Evolutionary conservation across 2,329 filamentous ascomycete species (phyloP).

Genomic region (Penicillium hordei): DNA sequence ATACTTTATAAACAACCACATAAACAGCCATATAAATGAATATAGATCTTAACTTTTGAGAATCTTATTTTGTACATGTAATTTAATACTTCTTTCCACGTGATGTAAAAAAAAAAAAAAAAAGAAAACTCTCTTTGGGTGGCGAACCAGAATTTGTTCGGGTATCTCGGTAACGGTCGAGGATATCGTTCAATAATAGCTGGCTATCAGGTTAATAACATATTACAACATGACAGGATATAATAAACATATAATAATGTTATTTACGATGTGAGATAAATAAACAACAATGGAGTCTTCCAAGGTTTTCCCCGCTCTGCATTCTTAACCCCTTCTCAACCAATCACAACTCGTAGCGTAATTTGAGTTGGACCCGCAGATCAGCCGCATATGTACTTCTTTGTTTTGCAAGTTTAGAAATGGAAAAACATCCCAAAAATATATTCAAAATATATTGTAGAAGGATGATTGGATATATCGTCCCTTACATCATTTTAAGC

Average conservation of each 20-base stretch:
- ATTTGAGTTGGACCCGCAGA: not conserved
- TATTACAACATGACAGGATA: not conserved
- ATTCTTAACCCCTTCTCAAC: conserved; percentile 13
- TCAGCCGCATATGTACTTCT: not conserved
- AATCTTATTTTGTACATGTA: not conserved
- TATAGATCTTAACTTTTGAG: not conserved
- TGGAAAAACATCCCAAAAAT: too few relatives aligned
- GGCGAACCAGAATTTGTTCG: not conserved
- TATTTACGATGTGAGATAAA: not conserved
- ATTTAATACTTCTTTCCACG: not conserved
- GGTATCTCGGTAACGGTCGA: not conserved
- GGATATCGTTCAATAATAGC: too few relatives aligned
- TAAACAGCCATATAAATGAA: not conserved
- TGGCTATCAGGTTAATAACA: not conserved
- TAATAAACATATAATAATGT: not conserved
- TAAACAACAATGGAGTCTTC: not conserved
- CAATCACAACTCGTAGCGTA: conserved; percentile 12
- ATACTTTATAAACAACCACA: not conserved
- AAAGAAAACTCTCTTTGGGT: not conserved
- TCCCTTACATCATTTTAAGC: not conserved
- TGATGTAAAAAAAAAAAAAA: not conserved
- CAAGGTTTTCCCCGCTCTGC: not conserved
- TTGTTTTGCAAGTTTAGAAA: too few relatives aligned
- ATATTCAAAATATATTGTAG: not conserved
- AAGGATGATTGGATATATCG: not conserved